These are phyloP conservation scores for Sarocladium strictum DNA, from an alignment of 2,329 filamentous ascomycete genomes.

Conservation along the genomic window DNA sequence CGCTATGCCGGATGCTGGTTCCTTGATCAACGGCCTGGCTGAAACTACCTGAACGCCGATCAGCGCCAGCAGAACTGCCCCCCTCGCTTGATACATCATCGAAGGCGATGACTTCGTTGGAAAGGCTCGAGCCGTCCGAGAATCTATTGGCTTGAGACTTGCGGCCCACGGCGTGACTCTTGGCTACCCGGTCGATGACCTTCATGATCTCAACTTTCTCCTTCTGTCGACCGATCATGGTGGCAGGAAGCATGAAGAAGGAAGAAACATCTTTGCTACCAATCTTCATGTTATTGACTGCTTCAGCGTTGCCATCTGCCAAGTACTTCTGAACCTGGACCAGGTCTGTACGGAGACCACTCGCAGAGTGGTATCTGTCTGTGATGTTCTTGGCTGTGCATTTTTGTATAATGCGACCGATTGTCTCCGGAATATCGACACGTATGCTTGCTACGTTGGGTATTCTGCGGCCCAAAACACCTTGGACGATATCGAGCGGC, in stretches of 20 bases:
- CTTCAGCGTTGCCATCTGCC: constrained; percentile 65
- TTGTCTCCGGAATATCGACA: constrained; percentile 75
- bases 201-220: constrained; percentile 66
- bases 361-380: constrained; percentile 85
- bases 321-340: constrained; percentile 67
- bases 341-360: constrained; percentile 78
- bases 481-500: constrained; percentile 87
- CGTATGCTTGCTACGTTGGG: constrained; percentile 70
- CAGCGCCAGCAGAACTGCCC: constrained; percentile 47
- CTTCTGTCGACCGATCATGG: constrained; percentile 72
- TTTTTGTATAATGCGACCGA: constrained; percentile 80
- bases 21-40: constrained; percentile 38
- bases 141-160: constrained; percentile 38
- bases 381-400: constrained; percentile 86
- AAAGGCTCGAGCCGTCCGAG: constrained; percentile 49
- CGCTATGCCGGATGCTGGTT: constrained; percentile 29
- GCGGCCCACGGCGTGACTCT: constrained; percentile 48
- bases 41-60: constrained; percentile 43
- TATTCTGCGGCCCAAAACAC: constrained; percentile 73
- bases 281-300: constrained; percentile 68
- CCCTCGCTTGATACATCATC: constrained; percentile 55
- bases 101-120: constrained; percentile 40
- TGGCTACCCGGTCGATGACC: constrained; percentile 71
- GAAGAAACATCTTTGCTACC: constrained; percentile 85
- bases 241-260: constrained; percentile 79